Evolutionary conservation across 345 rosid species (phyloP), one percentile per base, ranked within the genome.

Genomic region (Eucalyptus sp.): DNA sequence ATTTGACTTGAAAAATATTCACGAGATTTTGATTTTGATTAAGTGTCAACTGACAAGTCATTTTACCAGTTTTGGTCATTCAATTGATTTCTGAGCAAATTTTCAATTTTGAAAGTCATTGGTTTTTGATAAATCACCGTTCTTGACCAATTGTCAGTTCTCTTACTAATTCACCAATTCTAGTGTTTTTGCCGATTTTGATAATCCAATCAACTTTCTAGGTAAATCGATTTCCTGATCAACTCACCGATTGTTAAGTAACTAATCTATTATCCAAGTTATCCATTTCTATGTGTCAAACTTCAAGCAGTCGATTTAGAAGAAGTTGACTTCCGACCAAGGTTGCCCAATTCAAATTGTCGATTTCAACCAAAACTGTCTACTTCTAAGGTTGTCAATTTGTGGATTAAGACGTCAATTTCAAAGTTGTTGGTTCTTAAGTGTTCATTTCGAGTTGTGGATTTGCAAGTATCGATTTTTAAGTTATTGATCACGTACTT

Each of bases 401-500:
- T 60, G n/a, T 60, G 31, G 31, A 60, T 60, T 60, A 25, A 25
- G 14, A 24, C 29, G 12, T 60, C 15, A 25, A 60, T 27, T 60
- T 5, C 14, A 60, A 27, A 60, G n/a, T 24, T 60, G 66, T 60
- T 27, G n/a, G 25, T 27, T 27, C 29, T 5, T 5, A 12, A 60
- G 29, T 60, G 66, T 27, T 24, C 29, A 27, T 27, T 5, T 12
- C 1, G 7, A 60, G 15, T 25, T 5, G 15, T 27, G 7, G 1
- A 60, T 11, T 60, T 10, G n/a, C 29, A 60, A 60, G 6, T 60
- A 60, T 25, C 66, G 1, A 11, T 60, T 60, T 11, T 27, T 60
- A 60, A 60, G n/a, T 60, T 25, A 60, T 0, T 12, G n/a, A 27
- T 60, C 1, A 60, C 31, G 0, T 27, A 60, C 29, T 0, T 25